Percentiles rank a stretch among this genome's conserved stretches.
Conservation (phyloP, 176 grass and related monocot species). For the Pontederia paniculata region DNA sequence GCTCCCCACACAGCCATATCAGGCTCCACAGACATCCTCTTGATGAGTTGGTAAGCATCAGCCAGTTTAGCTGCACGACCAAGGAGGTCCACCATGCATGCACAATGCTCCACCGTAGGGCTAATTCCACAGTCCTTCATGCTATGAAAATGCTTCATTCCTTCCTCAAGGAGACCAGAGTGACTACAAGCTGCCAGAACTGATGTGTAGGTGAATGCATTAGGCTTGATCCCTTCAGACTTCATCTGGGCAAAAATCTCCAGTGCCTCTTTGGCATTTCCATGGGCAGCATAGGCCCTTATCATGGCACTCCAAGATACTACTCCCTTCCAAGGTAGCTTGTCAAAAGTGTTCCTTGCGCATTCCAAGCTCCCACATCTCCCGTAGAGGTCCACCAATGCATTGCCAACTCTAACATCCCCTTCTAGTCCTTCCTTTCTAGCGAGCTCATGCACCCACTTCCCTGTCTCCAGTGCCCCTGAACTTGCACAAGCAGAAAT, state of each 20-base stretch:
- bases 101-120: conserved; percentile 52
- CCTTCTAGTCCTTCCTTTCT: conserved; percentile 33
- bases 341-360: conserved; percentile 49
- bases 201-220: conserved; percentile 61
- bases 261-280: conserved; percentile 46
- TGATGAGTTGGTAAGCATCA: not conserved
- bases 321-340: conserved; percentile 21
- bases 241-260: conserved; percentile 49
- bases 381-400: conserved; percentile 59
- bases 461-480: conserved; percentile 57
- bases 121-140: conserved; percentile 32
- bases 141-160: conserved; percentile 53
- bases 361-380: conserved; percentile 43
- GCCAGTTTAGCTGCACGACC: not conserved
- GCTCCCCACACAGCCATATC: conserved; percentile 33
- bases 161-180: conserved; percentile 60
- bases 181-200: conserved; percentile 53
- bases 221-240: conserved; percentile 37
- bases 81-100: not conserved
- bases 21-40: not conserved
- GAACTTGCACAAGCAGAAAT: conserved; percentile 44
- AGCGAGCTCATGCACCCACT: conserved; percentile 61
- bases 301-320: conserved; percentile 82
- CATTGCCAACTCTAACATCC: conserved; percentile 49
- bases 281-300: conserved; percentile 50